Base-by-base conservation (phyloP, 2,329 filamentous ascomycete species). In the Arthrobotrys sinensis region DNA sequence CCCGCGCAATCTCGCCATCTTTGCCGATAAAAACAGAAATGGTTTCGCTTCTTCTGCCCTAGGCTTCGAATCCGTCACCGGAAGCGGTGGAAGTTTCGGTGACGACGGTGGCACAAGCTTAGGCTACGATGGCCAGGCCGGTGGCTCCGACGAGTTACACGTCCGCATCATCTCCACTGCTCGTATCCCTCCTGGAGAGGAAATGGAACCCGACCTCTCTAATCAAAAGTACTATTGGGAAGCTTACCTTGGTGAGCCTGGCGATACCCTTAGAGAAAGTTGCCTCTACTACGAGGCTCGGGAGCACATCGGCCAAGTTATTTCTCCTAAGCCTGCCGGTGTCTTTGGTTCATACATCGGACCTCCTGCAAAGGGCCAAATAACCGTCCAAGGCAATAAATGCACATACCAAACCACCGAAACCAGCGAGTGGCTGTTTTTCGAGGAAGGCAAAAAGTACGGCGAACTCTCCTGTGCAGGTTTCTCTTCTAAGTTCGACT, bases 31-130 rank as follows among this genome's bases (percentile, higher is more conserved):
- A n/a, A 75, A 67, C n/a, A 67, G 63, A 19, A 75, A 75, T n/a
- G 70, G 70, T 34, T 75, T 75, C 28, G 70, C 70, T 16, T 75
- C 70, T 12, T 67, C 63, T 12, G 70, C 63, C 16, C 60, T 75
- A 24, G 70, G 19, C 16, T 60, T 48, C 55, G 60, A 57, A 38
- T 48, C 21, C 6, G 16, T 57, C 10, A 34, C 52, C 21, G 34
- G 52, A 34, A 67, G 40, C 53, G n/a, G 63, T 53, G 60, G 60
- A 4, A 64, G 40, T n/a, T 64, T 64, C n/a, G 60, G 60, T 36
- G 60, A 64, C 7, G 60, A 64, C n/a, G 60, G 60, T 4, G 60
- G 60, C 14, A 14, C 43, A 19, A 21, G 21, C 28, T 3, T 32
- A 2, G 60, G 65, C 12, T 32, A 24, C 5, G 62, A 67, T 19